Evolutionary conservation across 129 eudicot species (phyloP), one percentile per base, ranked within the genome.

Genomic region (Chrysanthemum lavandulifolium): DNA sequence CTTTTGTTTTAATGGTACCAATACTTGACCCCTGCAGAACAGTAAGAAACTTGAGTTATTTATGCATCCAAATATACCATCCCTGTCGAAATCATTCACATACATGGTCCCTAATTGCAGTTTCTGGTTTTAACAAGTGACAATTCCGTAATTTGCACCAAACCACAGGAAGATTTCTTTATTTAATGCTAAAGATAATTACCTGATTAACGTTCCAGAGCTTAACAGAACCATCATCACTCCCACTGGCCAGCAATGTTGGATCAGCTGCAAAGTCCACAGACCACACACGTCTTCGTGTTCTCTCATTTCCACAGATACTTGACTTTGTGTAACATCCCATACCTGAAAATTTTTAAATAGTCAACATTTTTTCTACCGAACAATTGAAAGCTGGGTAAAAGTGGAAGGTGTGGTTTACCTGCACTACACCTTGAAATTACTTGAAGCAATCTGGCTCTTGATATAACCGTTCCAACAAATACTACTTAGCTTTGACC

Each of bases 181-280:
- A 12, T 3, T 53, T 53, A 3, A 2, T 13, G 6, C 16, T 2
- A 53, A 2, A 52, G 76, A 84, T 73, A 86, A 89, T 87, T 88
- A 88, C 98, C 97, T 94, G 98, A 86, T 94, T 94, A 77, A 90
- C 84, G 76, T 86, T 94, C 98, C 98, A 94, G 71, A 94, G 97
- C 87, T 94, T 94, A 43, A 94, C 97, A 12, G 91, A 90, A 65
- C 96, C 91, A 76, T 94, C 98, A 61, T 94, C 98, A 69, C 98
- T 86, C 50, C 98, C 98, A 74, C 98, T 94, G 57, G 97, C 97
- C 71, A 94, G 80, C 88, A 94, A 70, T 5, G 85, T 90, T 69
- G 98, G 98, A 79, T 94, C 98, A 64, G 89, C 93, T 2, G 98
- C 88, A 57, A 80, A 94, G 78, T 94, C 97, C 33, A 94, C 89